Base-by-base conservation (phyloP, 371 early-diverging fungal species). In the Mortierella sp. region DNA sequence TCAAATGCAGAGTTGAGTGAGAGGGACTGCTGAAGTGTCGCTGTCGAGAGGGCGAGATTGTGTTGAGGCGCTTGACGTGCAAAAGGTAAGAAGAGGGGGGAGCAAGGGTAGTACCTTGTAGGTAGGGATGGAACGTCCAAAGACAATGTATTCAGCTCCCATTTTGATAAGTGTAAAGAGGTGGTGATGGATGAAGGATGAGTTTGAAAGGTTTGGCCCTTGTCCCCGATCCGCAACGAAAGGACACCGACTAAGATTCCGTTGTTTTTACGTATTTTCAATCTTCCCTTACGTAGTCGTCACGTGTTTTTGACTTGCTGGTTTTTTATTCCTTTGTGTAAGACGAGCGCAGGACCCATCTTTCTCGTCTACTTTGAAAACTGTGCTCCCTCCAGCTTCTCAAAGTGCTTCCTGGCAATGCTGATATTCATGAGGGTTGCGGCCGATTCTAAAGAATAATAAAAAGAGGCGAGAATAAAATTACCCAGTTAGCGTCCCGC, bases 341-440 rank as follows among this genome's bases (percentile, higher is more conserved):
- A n/a, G n/a, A n/a, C n/a, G n/a, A n/a, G 59, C 31, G 19, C 16
- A 16, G n/a, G 14, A 14, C 19, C 9, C 3, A 10, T 48, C 31
- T n/a, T 31, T 70, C 13, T 70, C 13, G 9, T 37, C 59, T 81
- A 83, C 81, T 83, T 87, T 34, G 83, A 73, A 37, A 89, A 86
- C 76, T 88, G 89, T 24, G 80, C 83, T 11, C 87, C 88, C 74
- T 97, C 97, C 74, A 98, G 91, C 76, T 94, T 94, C 77, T 95
- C 95, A 90, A 98, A 98, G 86, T 97, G 97, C 76, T 91, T 91
- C 82, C 96, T 89, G 4, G 98, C 97, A 50, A 95, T 93, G 6
- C 90, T 90, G 84, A 98, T 97, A 80, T 98, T 98, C 77, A 94
- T 90, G 72, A 94, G 90, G 26, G 95, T 95, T 2, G 95, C 96